Evolutionary conservation across 1,284 basidiomycete genomes (phyloP).

Genomic region (Moesziomyces parantarcticus): DNA sequence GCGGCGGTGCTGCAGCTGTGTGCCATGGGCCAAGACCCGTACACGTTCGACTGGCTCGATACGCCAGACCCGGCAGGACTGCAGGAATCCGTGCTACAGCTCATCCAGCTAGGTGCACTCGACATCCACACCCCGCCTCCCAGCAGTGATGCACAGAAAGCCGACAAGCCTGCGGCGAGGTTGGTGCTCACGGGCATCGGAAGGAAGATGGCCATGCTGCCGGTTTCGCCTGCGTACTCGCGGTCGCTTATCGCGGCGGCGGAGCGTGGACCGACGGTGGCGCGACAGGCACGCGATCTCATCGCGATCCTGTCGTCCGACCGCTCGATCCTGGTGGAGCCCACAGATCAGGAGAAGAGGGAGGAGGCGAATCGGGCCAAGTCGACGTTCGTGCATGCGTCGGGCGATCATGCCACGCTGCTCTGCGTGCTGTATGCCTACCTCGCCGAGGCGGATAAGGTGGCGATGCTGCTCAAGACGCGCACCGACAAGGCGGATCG

Average conservation of each 20-base stretch:
- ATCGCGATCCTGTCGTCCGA: slow-evolving; percentile 63
- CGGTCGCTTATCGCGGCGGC: slow-evolving; percentile 59
- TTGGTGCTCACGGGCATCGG: slow-evolving; percentile 58
- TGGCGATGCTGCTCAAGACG: slow-evolving; percentile 2
- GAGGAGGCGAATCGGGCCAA: slow-evolving; percentile 69
- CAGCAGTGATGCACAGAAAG: slow-evolving; percentile 4
- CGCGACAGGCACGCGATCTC: slow-evolving; percentile 60
- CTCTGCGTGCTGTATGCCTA: slow-evolving; percentile 66
- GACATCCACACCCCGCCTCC: slow-evolving; percentile 18
- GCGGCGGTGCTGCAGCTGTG: slow-evolving; percentile 57
- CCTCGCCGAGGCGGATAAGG: slow-evolving; percentile 37
- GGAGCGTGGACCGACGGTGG: slow-evolving; percentile 45
- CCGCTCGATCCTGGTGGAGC: slow-evolving; percentile 53
- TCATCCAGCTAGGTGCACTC: slow-evolving; percentile 63
- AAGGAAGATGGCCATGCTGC: slow-evolving; percentile 57
- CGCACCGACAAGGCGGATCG: slow-evolving; percentile 15
- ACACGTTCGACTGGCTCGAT: slow-evolving; percentile 64
- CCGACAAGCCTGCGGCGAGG: slow-evolving; percentile 5
- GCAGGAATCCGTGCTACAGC: slow-evolving; percentile 54
- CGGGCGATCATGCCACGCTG: slow-evolving; percentile 63
- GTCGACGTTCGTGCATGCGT: slow-evolving; percentile 48
- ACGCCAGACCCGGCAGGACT: slow-evolving; percentile 47
- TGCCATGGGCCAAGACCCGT: slow-evolving; percentile 62
- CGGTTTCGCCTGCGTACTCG: slow-evolving; percentile 59
- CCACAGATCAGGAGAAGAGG: slow-evolving; percentile 48